These are phyloP conservation scores for Daldinia caldariorum DNA, from an alignment of 495 filamentous ascomycete species.

Conservation along the genomic window DNA sequence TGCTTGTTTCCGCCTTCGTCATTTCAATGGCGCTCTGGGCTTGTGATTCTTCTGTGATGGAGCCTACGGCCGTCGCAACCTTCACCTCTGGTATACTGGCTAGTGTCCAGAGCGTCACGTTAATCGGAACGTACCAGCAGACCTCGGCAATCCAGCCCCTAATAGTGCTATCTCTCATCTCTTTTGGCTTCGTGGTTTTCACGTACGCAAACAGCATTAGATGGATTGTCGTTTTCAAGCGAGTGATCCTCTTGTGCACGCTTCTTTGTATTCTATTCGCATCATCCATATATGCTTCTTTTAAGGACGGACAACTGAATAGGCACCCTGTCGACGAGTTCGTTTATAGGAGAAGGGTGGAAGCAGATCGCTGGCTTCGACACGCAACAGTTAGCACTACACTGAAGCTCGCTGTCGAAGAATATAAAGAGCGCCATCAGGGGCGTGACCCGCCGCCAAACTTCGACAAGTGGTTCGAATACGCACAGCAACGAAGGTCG, in stretches of 20 bases:
- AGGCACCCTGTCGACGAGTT: constrained; percentile 51
- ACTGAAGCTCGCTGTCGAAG: constrained; percentile 62
- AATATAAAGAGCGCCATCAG: constrained; percentile 66
- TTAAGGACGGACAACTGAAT: constrained; percentile 33
- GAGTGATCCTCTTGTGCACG: constrained; percentile 50
- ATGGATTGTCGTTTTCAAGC: constrained; percentile 53
- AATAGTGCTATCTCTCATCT: constrained; percentile 45
- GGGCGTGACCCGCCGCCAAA: constrained; percentile 67
- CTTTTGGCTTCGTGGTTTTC: constrained; percentile 53
- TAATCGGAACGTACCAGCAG: constrained; percentile 55
- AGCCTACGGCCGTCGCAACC: constrained; percentile 51
- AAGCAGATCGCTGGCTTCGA: constrained; percentile 55
- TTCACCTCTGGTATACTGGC: constrained; percentile 49
- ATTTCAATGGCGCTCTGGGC: constrained; percentile 53
- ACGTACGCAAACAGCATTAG: constrained; percentile 53
- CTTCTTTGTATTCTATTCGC: constrained; percentile 46
- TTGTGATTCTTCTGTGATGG: constrained; percentile 52
- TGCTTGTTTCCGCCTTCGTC: constrained; percentile 52
- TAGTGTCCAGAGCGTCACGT: constrained; percentile 40
- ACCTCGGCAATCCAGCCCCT: constrained; percentile 44
- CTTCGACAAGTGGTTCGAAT: constrained; percentile 80
- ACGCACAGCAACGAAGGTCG: constrained; percentile 69
- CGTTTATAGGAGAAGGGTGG: constrained; percentile 60
- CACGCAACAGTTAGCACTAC: constrained; percentile 61
- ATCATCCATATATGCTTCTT: constrained; percentile 46